Evolutionary conservation across 2,329 filamentous ascomycete genomes (phyloP).

Genomic region (Cytospora chrysosperma): DNA sequence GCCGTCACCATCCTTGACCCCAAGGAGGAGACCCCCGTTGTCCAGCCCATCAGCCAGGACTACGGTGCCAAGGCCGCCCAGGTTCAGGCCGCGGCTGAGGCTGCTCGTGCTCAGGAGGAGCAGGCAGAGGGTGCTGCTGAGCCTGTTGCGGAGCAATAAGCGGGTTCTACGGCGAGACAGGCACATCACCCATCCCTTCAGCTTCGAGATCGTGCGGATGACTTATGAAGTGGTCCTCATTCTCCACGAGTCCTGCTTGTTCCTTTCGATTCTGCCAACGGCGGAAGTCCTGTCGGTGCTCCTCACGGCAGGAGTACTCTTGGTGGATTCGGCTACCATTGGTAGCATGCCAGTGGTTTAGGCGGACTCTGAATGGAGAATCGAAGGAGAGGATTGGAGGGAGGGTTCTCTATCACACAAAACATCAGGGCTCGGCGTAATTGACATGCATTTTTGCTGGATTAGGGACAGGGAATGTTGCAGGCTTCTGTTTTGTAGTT

Average conservation of each 20-base stretch:
- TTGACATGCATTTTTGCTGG: slow-evolving; percentile 26
- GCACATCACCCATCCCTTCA: slow-evolving; percentile 18
- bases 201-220: slow-evolving; percentile 7
- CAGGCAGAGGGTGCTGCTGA: slow-evolving; percentile 50
- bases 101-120: slow-evolving; percentile 52
- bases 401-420: slow-evolving; percentile 17
- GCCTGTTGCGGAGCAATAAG: slow-evolving; percentile 47
- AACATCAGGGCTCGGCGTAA: slow-evolving; percentile 25
- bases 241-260: slow-evolving; percentile 4
- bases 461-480: slow-evolving; percentile 22
- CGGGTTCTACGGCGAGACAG: slow-evolving; percentile 25
- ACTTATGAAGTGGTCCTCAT: slow-evolving; percentile 2
- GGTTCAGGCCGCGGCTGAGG: slow-evolving; percentile 64
- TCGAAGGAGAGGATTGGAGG: slow-evolving; percentile 13
- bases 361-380: slow-evolving; percentile 8
- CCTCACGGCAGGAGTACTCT: slow-evolving; percentile 6
- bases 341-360: slow-evolving; percentile 13
- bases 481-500: slow-evolving; percentile 19
- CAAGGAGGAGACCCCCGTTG: slow-evolving; percentile 96
- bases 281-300: slow-evolving; percentile 6
- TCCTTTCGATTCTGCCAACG: slow-evolving; percentile 2
- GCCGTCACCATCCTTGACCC: slow-evolving; percentile 99
- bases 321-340: background rate
- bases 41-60: slow-evolving; percentile 96
- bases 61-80: slow-evolving; percentile 88